Evolutionary conservation across 495 filamentous ascomycete species (phyloP).

Genomic region (Penicillium herquei): DNA sequence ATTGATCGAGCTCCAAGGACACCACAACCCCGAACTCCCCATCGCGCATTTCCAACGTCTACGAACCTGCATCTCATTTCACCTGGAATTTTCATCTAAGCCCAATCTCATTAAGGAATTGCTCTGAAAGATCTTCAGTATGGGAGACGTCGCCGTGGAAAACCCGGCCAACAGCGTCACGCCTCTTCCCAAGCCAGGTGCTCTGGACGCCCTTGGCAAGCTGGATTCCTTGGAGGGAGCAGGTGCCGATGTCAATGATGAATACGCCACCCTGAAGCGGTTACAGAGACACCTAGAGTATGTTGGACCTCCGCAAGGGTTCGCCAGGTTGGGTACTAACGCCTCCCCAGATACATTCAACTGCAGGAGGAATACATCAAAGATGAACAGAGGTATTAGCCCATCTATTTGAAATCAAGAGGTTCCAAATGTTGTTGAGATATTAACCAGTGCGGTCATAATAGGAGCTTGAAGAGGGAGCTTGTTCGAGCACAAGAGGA

Average conservation of each 20-base stretch:
- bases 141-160: conserved; percentile 85
- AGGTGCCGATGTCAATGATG: conserved; percentile 77
- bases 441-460: no score
- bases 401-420: background rate
- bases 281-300: conserved; percentile 94
- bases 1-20: conserved; percentile 6
- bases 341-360: conserved; percentile 73
- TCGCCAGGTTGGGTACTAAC: conserved; percentile 28
- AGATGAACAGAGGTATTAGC: conserved; percentile 86
- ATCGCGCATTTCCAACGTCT: background rate
- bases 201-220: conserved; percentile 80
- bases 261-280: conserved; percentile 93
- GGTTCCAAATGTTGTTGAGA: no score
- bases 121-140: conserved; percentile 37
- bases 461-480: conserved; percentile 92
- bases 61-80: background rate
- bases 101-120: background rate
- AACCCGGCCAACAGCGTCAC: conserved; percentile 69
- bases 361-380: conserved; percentile 99
- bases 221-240: conserved; percentile 84
- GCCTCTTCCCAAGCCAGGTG: conserved; percentile 73
- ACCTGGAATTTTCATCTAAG: background rate
- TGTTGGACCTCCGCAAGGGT: conserved; percentile 17
- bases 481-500: conserved; percentile 97
- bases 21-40: conserved; percentile 3